Percentiles rank a stretch among this genome's conserved stretches.
These are phyloP conservation scores for Tilletiopsis washingtonensis DNA, from an alignment of 1,284 basidiomycete species.

Conservation along the genomic window DNA sequence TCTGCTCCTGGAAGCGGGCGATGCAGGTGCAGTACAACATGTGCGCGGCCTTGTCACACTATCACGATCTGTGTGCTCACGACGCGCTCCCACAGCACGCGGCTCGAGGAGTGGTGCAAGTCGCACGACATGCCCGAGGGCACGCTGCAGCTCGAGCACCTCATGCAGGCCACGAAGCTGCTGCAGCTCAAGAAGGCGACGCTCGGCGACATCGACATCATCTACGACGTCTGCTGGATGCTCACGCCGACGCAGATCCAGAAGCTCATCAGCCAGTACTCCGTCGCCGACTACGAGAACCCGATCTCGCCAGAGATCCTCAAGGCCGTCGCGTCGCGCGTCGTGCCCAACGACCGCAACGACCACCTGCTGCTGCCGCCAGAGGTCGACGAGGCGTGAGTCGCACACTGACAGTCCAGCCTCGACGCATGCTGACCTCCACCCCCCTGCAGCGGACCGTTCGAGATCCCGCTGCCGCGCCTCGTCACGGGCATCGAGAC, in stretches of 20 bases:
- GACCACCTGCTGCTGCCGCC: slow-evolving; percentile 45
- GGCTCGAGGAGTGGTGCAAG: slow-evolving; percentile 74
- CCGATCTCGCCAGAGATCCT: slow-evolving; percentile 47
- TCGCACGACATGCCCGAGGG: slow-evolving; percentile 90
- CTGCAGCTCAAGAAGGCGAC: slow-evolving; percentile 92
- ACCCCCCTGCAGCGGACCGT: slow-evolving; percentile 21
- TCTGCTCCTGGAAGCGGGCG: slow-evolving; percentile 97
- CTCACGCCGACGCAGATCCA: slow-evolving; percentile 98
- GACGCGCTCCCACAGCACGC: slow-evolving; percentile 38
- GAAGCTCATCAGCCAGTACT: slow-evolving; percentile 96
- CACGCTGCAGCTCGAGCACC: slow-evolving; percentile 89
- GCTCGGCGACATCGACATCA: slow-evolving; percentile 75
- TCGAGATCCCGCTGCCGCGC: slow-evolving; percentile 43
- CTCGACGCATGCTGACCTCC: background rate
- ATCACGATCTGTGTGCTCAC: background rate
- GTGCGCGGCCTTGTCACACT: too few relatives aligned
- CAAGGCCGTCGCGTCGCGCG: slow-evolving; percentile 45
- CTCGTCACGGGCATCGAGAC: slow-evolving; percentile 48
- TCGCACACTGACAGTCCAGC: background rate
- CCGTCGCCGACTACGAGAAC: slow-evolving; percentile 88
- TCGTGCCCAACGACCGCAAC: slow-evolving; percentile 46
- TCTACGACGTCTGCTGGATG: slow-evolving; percentile 99
- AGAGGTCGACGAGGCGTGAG: slow-evolving; percentile 43
- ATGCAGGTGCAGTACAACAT: slow-evolving; percentile 48
- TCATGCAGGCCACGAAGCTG: slow-evolving; percentile 98